Conservation (phyloP, 2,329 filamentous ascomycete species). For the Colletotrichum sp. region DNA sequence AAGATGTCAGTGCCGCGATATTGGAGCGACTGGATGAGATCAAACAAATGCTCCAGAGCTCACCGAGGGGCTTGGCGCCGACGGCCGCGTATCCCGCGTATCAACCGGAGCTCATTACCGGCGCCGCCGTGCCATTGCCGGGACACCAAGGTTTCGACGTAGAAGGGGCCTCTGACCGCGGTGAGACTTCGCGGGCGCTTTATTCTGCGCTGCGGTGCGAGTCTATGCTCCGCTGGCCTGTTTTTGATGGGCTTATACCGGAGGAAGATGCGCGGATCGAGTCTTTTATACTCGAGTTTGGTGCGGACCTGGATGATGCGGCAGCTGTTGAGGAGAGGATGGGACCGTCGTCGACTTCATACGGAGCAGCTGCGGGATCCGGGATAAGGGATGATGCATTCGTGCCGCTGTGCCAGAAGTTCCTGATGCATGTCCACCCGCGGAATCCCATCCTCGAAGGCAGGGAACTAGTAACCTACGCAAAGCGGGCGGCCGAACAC, state of each 20-base stretch:
- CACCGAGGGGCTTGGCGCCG: neutral
- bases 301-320: neutral
- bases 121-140: neutral
- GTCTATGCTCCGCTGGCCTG: constrained; percentile 17
- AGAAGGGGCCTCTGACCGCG: neutral
- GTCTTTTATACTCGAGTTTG: constrained; percentile 8
- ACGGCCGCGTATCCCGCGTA: neutral
- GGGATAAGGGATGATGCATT: constrained; percentile 8
- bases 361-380: accelerated
- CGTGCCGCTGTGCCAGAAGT: constrained; percentile 17
- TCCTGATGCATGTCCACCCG: constrained; percentile 24
- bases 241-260: constrained; percentile 1
- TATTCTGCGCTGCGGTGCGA: constrained; percentile 8
- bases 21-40: neutral
- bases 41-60: neutral
- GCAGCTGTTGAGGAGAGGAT: neutral
- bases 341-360: neutral
- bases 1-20: neutral
- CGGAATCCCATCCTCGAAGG: constrained; percentile 28
- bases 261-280: constrained; percentile 6
- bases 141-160: neutral
- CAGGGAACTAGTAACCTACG: constrained; percentile 21
- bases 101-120: neutral
- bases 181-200: neutral
- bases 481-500: constrained; percentile 2